Evolutionary conservation across 75 land plant species (phyloP).

Genomic region (Chamaecyparis obtusa): DNA sequence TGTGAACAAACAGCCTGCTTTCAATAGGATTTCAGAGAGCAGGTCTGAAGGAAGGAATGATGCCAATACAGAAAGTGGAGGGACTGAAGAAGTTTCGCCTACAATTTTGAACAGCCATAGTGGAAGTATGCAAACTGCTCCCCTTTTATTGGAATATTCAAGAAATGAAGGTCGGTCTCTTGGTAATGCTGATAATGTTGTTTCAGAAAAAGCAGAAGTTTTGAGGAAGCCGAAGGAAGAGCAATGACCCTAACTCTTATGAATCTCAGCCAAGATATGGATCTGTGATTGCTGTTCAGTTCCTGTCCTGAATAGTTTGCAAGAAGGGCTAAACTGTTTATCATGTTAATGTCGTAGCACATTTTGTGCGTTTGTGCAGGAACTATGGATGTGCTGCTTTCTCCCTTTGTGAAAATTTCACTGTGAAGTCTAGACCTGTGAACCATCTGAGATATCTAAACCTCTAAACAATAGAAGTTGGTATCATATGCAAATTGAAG

Average conservation of each 20-base stretch:
- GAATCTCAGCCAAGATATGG: background rate
- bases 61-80: constrained; percentile 4
- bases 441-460: background rate
- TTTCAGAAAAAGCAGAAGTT: background rate
- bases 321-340: background rate
- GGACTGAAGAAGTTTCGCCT: background rate
- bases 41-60: constrained; percentile 9
- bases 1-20: constrained; percentile 6
- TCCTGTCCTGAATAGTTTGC: background rate
- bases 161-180: background rate
- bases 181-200: constrained; percentile 1
- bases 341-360: background rate
- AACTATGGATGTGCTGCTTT: background rate
- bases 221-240: constrained; percentile 9
- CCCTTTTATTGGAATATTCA: background rate
- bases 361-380: background rate
- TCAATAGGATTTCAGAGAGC: constrained; percentile 13
- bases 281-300: background rate
- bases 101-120: background rate
- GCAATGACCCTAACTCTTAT: background rate
- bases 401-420: background rate
- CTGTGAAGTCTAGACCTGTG: background rate
- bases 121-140: background rate
- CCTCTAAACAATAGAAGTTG: background rate
- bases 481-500: background rate